Base-by-base conservation (phyloP, 208 protist genomes). In the Trypanosoma lewisi region DNA sequence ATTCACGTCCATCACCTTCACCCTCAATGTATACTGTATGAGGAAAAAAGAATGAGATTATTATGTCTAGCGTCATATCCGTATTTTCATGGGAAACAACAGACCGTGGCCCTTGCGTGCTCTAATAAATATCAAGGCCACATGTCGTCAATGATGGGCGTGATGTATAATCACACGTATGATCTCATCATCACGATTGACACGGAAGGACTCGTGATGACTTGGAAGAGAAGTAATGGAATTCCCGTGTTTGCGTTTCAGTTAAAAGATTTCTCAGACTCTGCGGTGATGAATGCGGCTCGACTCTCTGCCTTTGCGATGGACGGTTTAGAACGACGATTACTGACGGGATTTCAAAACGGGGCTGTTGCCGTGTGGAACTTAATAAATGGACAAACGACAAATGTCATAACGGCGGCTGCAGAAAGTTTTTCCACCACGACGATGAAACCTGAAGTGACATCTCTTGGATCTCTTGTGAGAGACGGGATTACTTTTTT, bases 351-450 rank as follows among this genome's bases (percentile, higher is more conserved):
- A 16, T 94, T 90, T 76, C 54, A 81, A 19, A 81, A 82, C 58
- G 88, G 88, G 8, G 67, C 75, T 17, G 78, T 89, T 61, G 88
- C 85, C 23, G 85, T 89, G 37, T 94, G 88, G 88, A 91, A 90
- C 53, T 62, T 85, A 5, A 65, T 91, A 39, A 94, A 94, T 68
- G 88, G 88, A 14, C 88, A 91, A 64, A 78, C 83, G 9, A 78
- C 82, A 47, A 81, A 78, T 57, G 71, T 89, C 25, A 80, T 89
- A 57, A 89, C 78, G 19, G 83, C 79, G 21, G 48, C 72, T 21
- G 34, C 56, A 27, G 63, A 67, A 21, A 45, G 41, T 59, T 53
- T 61, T 27, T 28, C 37, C 12, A 54, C 56, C 9, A 48, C 57
- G 4, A 52, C 56, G 9, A 33, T 56, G 30, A 57, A 31, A 19